These are phyloP conservation scores for Hansenula lynferdii DNA, from an alignment of 1,139 yeast species.

Conservation along the genomic window DNA sequence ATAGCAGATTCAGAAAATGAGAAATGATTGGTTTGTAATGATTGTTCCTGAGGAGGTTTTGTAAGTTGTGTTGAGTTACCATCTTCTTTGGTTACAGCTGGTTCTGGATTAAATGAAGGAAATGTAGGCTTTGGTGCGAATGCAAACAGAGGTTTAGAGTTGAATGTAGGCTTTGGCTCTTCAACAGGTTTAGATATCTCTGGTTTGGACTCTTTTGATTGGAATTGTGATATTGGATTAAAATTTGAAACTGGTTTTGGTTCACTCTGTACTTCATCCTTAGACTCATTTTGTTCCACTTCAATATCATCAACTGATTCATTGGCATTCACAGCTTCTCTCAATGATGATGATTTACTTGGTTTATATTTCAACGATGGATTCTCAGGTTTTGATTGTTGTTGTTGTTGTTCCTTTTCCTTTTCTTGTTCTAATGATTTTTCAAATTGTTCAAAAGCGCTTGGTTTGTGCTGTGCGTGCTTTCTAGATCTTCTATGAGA, in stretches of 20 bases:
- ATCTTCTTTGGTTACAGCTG: neutral
- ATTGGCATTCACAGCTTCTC: conserved; percentile 24
- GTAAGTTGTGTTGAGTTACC: too few species aligned
- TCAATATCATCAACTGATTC: conserved; percentile 7
- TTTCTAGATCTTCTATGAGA: conserved; percentile 22
- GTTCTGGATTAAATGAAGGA: neutral
- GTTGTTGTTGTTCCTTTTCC: conserved; percentile 1
- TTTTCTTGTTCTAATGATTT: conserved; percentile 9
- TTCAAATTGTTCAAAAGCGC: conserved; percentile 17
- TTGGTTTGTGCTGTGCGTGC: conserved; percentile 6
- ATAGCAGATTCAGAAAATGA: neutral
- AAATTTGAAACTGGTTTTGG: neutral
- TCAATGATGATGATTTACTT: conserved; percentile 29
- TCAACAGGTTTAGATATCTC: too few species aligned
- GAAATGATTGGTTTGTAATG: neutral
- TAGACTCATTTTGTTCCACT: conserved; percentile 7
- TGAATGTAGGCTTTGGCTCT: neutral
- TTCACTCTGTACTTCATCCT: neutral
- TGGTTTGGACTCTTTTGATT: too few species aligned
- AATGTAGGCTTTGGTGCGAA: neutral
- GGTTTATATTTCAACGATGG: conserved; percentile 27
- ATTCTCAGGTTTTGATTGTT: conserved; percentile 3
- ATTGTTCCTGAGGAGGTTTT: too few species aligned
- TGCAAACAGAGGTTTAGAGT: neutral
- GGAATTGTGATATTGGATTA: neutral